Evolutionary conservation across 2,329 filamentous ascomycete genomes (phyloP).

Genomic region (Xylaria sp.): DNA sequence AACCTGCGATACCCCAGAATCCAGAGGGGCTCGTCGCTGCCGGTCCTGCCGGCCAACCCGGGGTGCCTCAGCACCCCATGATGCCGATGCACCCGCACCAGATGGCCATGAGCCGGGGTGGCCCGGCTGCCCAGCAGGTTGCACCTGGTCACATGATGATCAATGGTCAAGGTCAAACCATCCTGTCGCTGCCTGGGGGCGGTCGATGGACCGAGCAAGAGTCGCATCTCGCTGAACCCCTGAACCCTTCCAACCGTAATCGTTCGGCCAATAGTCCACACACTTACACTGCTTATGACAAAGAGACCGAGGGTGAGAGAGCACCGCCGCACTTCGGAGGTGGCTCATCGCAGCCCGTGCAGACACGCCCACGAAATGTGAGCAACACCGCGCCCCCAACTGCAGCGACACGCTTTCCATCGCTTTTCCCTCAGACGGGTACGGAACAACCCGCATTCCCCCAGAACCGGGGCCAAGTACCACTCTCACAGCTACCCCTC

Average conservation of each 20-base stretch:
- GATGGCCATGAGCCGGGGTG: constrained; percentile 42
- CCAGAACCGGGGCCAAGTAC: constrained; percentile 29
- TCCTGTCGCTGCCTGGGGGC: constrained; percentile 54
- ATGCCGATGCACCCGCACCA: constrained; percentile 39
- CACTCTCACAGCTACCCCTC: constrained; percentile 41
- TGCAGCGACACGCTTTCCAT: constrained; percentile 62
- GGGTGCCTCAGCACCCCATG: constrained; percentile 38
- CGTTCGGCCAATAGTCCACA: constrained; percentile 51
- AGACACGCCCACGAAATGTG: constrained; percentile 40
- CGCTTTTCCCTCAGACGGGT: constrained; percentile 55
- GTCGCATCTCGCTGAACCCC: constrained; percentile 64
- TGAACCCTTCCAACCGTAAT: constrained; percentile 55
- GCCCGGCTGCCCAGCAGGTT: constrained; percentile 41
- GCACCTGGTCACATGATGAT: constrained; percentile 39
- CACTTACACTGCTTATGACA: constrained; percentile 59
- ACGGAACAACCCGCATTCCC: constrained; percentile 39
- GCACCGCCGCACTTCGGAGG: constrained; percentile 38
- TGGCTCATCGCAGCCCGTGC: constrained; percentile 38
- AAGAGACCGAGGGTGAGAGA: constrained; percentile 58
- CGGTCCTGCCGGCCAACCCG: constrained; percentile 36
- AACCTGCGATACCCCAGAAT: constrained; percentile 37
- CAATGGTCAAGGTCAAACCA: constrained; percentile 43
- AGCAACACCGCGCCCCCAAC: constrained; percentile 58
- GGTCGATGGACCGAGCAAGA: constrained; percentile 65
- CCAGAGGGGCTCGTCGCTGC: constrained; percentile 39